Percentiles rank a stretch among this genome's conserved stretches.
These are phyloP conservation scores for Entoloma clypeatum DNA, from an alignment of 1,284 basidiomycete species.

Conservation along the genomic window DNA sequence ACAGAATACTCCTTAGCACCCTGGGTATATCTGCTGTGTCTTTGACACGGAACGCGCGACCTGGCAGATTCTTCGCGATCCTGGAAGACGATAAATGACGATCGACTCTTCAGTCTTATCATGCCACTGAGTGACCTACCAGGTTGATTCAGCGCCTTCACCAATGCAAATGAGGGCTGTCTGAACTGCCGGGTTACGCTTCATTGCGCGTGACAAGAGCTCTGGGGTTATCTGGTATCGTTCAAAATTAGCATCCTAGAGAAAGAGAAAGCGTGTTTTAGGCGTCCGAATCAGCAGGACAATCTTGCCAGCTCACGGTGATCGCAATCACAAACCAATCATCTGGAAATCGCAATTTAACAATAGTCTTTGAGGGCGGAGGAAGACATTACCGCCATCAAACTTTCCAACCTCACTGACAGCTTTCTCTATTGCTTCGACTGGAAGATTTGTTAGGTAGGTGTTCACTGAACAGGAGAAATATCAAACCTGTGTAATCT, in stretches of 20 bases:
- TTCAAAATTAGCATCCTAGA: constrained; percentile 58
- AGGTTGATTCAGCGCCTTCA: constrained; percentile 60
- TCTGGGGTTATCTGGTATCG: constrained; percentile 61
- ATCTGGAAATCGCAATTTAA: constrained; percentile 32
- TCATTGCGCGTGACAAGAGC: constrained; percentile 53
- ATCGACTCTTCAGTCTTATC: constrained; percentile 4
- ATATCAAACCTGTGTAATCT: constrained; percentile 53
- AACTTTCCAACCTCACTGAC: constrained; percentile 56
- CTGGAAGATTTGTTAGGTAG: constrained; percentile 27
- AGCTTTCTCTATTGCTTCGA: constrained; percentile 61
- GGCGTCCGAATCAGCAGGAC: not conserved
- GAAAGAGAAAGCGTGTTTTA: not conserved
- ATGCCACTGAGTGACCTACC: constrained; percentile 35
- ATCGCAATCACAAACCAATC: constrained; percentile 69
- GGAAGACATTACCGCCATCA: constrained; percentile 45
- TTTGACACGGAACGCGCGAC: constrained; percentile 44
- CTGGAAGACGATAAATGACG: constrained; percentile 28
- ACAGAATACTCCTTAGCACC: constrained; percentile 47
- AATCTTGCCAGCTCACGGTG: constrained; percentile 32
- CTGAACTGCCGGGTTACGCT: constrained; percentile 58
- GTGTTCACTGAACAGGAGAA: not conserved
- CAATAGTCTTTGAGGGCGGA: not conserved
- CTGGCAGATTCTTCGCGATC: constrained; percentile 54
- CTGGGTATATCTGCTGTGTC: constrained; percentile 50
- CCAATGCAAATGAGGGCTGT: constrained; percentile 66